Evolutionary conservation across 768 basidiomycete genomes (phyloP).

Genomic region (Rhizopogon vesiculosus): DNA sequence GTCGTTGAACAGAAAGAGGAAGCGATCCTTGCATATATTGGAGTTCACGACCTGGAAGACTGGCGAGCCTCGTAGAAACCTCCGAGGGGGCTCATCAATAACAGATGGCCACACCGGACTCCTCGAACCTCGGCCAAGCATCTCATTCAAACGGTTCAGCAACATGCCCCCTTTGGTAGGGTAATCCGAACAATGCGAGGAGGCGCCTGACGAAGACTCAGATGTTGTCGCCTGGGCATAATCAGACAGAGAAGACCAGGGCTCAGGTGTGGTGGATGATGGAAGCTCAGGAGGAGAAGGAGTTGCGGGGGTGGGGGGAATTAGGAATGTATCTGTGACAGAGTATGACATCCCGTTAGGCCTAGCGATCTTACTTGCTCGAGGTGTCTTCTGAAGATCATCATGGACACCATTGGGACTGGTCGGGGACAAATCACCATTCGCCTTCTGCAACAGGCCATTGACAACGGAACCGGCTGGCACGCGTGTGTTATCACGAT

Average conservation of each 20-base stretch:
- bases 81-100: constrained; percentile 84
- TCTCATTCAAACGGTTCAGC: constrained; percentile 68
- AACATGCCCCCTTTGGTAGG: constrained; percentile 47
- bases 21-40: constrained; percentile 92
- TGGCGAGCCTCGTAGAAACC: constrained; percentile 77
- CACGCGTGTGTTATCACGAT: constrained; percentile 41
- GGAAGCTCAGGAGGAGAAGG: constrained; percentile 52
- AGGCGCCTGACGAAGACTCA: constrained; percentile 67
- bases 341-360: constrained; percentile 17
- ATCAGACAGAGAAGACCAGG: constrained; percentile 70
- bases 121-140: constrained; percentile 56
- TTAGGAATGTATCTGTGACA: constrained; percentile 14
- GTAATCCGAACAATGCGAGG: constrained; percentile 57
- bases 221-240: constrained; percentile 68
- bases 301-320: constrained; percentile 31
- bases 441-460: constrained; percentile 15
- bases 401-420: constrained; percentile 22
- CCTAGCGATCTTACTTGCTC: constrained; percentile 29
- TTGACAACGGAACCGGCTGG: constrained; percentile 37
- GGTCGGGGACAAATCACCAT: constrained; percentile 25
- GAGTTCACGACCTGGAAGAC: constrained; percentile 92
- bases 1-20: constrained; percentile 96
- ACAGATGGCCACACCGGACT: constrained; percentile 56
- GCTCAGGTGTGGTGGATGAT: constrained; percentile 69
- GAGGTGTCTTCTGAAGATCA: constrained; percentile 29